Evolutionary conservation across 1,139 yeast species (phyloP).

Genomic region (Taiozyma sp.): DNA sequence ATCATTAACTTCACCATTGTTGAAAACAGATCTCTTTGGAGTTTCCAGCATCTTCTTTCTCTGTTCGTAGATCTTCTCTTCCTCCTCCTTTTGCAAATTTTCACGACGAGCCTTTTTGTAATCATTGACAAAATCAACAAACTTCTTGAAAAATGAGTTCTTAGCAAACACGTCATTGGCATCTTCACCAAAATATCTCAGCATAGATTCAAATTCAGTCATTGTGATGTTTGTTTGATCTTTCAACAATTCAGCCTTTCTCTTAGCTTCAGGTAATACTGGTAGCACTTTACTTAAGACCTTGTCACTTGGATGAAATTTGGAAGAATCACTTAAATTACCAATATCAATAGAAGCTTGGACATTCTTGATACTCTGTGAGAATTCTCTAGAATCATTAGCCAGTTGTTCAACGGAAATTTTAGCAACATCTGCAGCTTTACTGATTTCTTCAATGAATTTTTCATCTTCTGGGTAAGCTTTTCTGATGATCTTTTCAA

Average conservation of each 20-base stretch:
- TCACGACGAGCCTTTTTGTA: slow-evolving; percentile 63
- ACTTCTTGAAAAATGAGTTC: slow-evolving; percentile 63
- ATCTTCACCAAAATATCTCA: slow-evolving; percentile 79
- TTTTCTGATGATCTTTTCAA: slow-evolving; percentile 64
- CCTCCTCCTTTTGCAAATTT: slow-evolving; percentile 67
- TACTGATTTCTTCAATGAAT: slow-evolving; percentile 57
- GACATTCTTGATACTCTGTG: slow-evolving; percentile 57
- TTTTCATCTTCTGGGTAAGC: slow-evolving; percentile 62
- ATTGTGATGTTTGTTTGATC: slow-evolving; percentile 64
- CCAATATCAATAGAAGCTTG: slow-evolving; percentile 73
- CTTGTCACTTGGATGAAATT: slow-evolving; percentile 71
- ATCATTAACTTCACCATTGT: slow-evolving; percentile 10
- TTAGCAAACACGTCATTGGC: slow-evolving; percentile 63
- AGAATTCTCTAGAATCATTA: slow-evolving; percentile 55
- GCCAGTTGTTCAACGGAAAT: slow-evolving; percentile 64
- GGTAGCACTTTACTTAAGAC: slow-evolving; percentile 61
- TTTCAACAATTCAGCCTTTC: slow-evolving; percentile 56
- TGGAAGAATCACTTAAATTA: slow-evolving; percentile 68
- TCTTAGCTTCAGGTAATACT: slow-evolving; percentile 60
- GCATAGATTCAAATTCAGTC: slow-evolving; percentile 62
- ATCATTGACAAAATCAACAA: slow-evolving; percentile 59
- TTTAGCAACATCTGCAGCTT: slow-evolving; percentile 56
- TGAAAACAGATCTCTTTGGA: slow-evolving; percentile 24
- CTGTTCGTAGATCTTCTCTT: slow-evolving; percentile 59
- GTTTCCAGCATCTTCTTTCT: slow-evolving; percentile 57